Evolutionary conservation across 176 grass and related monocot species (phyloP).

Genomic region (Bromus sterilis): DNA sequence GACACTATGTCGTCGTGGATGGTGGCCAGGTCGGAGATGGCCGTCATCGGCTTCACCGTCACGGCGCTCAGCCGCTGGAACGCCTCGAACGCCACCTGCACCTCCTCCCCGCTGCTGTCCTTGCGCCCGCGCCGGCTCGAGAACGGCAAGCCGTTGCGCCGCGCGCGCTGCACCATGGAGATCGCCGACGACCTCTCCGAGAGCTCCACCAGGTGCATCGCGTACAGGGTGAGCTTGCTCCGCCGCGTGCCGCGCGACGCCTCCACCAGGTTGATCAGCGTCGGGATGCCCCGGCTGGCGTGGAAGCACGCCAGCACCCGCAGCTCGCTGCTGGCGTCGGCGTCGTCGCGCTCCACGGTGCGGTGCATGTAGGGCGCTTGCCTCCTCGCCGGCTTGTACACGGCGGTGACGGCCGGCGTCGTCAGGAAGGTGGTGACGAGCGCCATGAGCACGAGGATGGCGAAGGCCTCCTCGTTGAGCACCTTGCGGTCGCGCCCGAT

Average conservation of each 20-base stretch:
- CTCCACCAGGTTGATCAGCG: slow-evolving; percentile 58
- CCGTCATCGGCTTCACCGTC: slow-evolving; percentile 40
- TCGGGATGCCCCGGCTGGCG: slow-evolving; percentile 43
- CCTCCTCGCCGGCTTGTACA: slow-evolving; percentile 36
- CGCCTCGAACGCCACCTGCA: slow-evolving; percentile 60
- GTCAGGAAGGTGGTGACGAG: slow-evolving; percentile 54
- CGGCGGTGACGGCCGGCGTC: slow-evolving; percentile 25
- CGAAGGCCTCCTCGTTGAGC: slow-evolving; percentile 51
- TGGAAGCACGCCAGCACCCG: slow-evolving; percentile 66
- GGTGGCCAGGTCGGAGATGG: slow-evolving; percentile 49
- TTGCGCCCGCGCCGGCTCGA: neutral
- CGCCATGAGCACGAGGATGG: slow-evolving; percentile 57
- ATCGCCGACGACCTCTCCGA: slow-evolving; percentile 50
- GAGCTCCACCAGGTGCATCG: slow-evolving; percentile 62
- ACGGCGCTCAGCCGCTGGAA: slow-evolving; percentile 47
- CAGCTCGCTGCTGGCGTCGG: slow-evolving; percentile 37
- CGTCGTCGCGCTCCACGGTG: slow-evolving; percentile 29
- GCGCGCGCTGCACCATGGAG: slow-evolving; percentile 52
- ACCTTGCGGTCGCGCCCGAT: slow-evolving; percentile 56
- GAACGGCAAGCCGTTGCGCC: slow-evolving; percentile 55
- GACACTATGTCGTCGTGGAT: slow-evolving; percentile 54
- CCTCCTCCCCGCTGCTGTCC: neutral
- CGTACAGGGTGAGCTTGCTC: slow-evolving; percentile 44
- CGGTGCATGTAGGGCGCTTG: slow-evolving; percentile 34
- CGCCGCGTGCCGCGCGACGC: slow-evolving; percentile 38